Evolutionary conservation across 2,329 filamentous ascomycete genomes (phyloP), one percentile per base, ranked within the genome.

Genomic region (Coniella vitis): DNA sequence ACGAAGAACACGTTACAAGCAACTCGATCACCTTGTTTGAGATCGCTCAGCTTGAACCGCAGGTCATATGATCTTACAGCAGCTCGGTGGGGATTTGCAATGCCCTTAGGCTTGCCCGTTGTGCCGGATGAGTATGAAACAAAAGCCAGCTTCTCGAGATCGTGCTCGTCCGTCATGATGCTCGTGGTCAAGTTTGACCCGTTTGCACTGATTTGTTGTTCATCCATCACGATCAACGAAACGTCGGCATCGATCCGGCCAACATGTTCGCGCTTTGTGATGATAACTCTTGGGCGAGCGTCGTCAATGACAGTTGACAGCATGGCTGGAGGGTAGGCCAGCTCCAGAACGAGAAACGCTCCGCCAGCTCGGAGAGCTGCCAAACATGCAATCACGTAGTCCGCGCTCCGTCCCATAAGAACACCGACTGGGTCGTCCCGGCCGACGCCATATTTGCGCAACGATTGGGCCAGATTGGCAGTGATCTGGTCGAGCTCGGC

Each of bases 1-100:
- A 90, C 75, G 61, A 91, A 91, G 65, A 90, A 91, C 51, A 90
- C 87, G 70, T 90, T 91, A 68, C 86, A 90, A n/a, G 87, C 87
- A 10, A 90, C 86, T 7, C 87, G 78, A 57, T 90, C 87, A 14
- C 86, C 86, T 0, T 82, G 83, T 16, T 75, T 66, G 3, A 88
- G 69, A 61, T 90, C 83, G 55, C 81, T 84, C 42, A 90, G 64
- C 9, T 69, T 71, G 59, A 90, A 90, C 63, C 87, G 73, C 54
- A 88, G 65, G 57, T 87, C 72, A 61, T 90, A 90, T 7, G 86
- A 90, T 22, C 78, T 74, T 1, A 90, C 82, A 0, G 86, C 74
- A 14, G 86, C 86, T 58, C 79, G 74, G 63, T 90, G 86, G 2
- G 86, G 83, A 61, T 90, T 90, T 47, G 84, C 84, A 60, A 91